Evolutionary conservation across 345 rosid genomes (phyloP).

Genomic region (Populus ilicifolia): DNA sequence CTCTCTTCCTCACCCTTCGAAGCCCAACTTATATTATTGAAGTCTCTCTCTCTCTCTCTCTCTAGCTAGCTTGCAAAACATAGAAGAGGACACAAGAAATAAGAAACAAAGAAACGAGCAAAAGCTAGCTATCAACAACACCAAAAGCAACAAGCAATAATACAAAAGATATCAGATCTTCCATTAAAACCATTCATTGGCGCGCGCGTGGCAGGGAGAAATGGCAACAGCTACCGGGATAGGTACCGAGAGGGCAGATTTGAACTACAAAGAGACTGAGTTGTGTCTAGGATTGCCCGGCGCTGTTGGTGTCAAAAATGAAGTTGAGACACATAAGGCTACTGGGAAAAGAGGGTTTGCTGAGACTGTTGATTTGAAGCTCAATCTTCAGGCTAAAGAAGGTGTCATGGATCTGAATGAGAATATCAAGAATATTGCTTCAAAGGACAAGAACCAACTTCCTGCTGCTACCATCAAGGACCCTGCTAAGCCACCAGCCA

Average conservation of each 20-base stretch:
- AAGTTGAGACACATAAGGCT: constrained; percentile 29
- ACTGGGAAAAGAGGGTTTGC: constrained; percentile 68
- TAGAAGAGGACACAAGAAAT: constrained; percentile 10
- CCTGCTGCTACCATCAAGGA: constrained; percentile 37
- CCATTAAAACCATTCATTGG: background rate
- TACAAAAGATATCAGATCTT: background rate
- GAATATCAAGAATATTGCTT: constrained; percentile 14
- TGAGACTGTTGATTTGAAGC: constrained; percentile 73
- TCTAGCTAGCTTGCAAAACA: constrained; percentile 13
- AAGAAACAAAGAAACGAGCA: background rate
- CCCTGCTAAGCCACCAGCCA: constrained; percentile 66
- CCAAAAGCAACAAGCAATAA: constrained; percentile 6
- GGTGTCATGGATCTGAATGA: constrained; percentile 38
- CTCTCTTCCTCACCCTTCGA: background rate
- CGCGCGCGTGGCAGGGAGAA: constrained; percentile 20
- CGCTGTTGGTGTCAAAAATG: constrained; percentile 34
- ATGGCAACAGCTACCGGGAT: constrained; percentile 31
- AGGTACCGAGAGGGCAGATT: constrained; percentile 18
- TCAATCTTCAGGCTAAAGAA: constrained; percentile 48
- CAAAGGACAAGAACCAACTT: constrained; percentile 39
- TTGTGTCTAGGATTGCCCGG: constrained; percentile 74
- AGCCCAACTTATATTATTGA: constrained; percentile 38
- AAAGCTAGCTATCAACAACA: constrained; percentile 11
- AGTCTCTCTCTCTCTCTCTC: constrained; percentile 3
- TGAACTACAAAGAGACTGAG: constrained; percentile 63